Percentiles rank a stretch among this genome's conserved stretches.
These are phyloP conservation scores for Scleroderma citrinum DNA, from an alignment of 768 basidiomycete species.

Conservation along the genomic window DNA sequence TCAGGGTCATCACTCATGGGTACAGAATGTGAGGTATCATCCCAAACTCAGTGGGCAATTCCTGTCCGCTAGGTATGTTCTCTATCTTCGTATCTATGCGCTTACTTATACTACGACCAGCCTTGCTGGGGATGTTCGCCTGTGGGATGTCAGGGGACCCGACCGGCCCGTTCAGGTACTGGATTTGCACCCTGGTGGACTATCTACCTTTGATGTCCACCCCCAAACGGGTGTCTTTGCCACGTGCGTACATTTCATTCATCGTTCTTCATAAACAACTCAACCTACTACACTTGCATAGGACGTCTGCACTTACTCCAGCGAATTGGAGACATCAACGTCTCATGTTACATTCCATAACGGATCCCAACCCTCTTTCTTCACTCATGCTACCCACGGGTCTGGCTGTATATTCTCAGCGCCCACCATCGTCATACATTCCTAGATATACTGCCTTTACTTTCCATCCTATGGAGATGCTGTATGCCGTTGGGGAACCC, in stretches of 20 bases:
- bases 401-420: conserved; percentile 48
- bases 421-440: conserved; percentile 54
- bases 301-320: conserved; percentile 55
- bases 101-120: conserved; percentile 34
- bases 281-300: conserved; percentile 15
- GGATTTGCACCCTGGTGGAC: conserved; percentile 61
- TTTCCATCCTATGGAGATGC: conserved; percentile 87
- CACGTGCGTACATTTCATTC: conserved; percentile 45
- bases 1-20: conserved; percentile 77
- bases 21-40: conserved; percentile 87
- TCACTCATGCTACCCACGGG: conserved; percentile 49
- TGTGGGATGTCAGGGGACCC: conserved; percentile 81
- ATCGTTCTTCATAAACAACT: conserved; percentile 4
- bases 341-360: conserved; percentile 53
- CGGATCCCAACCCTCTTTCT: conserved; percentile 32
- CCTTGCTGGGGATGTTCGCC: conserved; percentile 80
- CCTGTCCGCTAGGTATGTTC: conserved; percentile 77
- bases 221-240: conserved; percentile 78
- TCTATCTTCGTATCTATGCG: neutral
- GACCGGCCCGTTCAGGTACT: conserved; percentile 56
- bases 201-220: conserved; percentile 86
- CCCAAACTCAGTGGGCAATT: conserved; percentile 62
- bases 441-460: conserved; percentile 57
- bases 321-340: conserved; percentile 64
- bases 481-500: conserved; percentile 66